Conservation (phyloP, 164 flowering plant species). For the Dillenia turbinata region DNA sequence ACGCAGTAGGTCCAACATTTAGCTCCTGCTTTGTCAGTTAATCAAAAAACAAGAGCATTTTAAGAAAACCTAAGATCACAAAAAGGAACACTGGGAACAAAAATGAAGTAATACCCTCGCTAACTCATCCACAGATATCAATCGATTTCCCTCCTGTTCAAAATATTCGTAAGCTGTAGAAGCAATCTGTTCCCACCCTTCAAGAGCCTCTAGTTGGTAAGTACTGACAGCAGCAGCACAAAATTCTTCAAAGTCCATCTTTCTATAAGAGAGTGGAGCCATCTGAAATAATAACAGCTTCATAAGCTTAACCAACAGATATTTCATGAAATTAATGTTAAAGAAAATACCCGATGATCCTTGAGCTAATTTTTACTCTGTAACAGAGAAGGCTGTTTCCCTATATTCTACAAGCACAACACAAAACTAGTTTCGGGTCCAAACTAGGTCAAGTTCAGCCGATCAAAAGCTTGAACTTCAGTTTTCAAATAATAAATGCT, state of each 20-base stretch:
- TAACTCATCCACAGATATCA: slow-evolving; percentile 68
- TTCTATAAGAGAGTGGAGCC: slow-evolving; percentile 64
- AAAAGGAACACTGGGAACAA: no score
- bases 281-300: slow-evolving; percentile 33
- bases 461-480: no score
- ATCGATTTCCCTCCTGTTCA: slow-evolving; percentile 78
- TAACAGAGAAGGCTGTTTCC: no score
- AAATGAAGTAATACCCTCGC: slow-evolving; percentile 45
- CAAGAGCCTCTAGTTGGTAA: slow-evolving; percentile 86
- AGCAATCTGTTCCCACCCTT: slow-evolving; percentile 79
- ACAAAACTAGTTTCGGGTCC: no score
- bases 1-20: slow-evolving; percentile 65
- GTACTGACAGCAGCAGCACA: slow-evolving; percentile 91
- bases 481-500: no score
- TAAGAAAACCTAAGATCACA: no score
- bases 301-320: no score
- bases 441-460: no score
- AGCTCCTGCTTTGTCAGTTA: slow-evolving; percentile 56
- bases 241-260: slow-evolving; percentile 83
- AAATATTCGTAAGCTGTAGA: slow-evolving; percentile 63
- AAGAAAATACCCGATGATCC: no score
- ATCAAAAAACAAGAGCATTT: not conserved
- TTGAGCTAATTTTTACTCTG: no score
- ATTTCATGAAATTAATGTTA: no score
- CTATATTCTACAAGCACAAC: no score